Percentiles rank a stretch among this genome's conserved stretches.
Evolutionary conservation across 257 asterid species (phyloP).

Genomic region (Buddleja alternifolia): DNA sequence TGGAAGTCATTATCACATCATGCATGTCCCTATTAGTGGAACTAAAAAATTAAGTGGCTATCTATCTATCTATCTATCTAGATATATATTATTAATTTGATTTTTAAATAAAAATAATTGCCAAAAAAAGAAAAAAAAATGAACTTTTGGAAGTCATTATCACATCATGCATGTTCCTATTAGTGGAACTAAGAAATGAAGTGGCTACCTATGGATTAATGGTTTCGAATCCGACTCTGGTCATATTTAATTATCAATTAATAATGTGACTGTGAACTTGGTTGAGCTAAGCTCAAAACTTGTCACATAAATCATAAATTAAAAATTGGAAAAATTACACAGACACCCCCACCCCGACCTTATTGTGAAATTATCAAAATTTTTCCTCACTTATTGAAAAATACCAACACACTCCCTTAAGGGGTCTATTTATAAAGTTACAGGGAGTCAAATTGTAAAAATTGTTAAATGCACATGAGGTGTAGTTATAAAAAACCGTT

Average conservation of each 20-base stretch:
- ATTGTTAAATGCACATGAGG: too few species aligned
- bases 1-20: slow-evolving; percentile 12
- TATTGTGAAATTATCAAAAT: too few species aligned
- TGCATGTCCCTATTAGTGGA: neutral
- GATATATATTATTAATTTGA: neutral
- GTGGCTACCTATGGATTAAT: neutral
- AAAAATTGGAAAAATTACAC: too few species aligned
- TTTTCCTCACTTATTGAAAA: too few species aligned
- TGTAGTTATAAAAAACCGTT: too few species aligned
- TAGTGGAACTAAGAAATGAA: neutral
- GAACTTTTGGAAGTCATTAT: neutral
- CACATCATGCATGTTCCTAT: neutral
- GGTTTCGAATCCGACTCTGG: slow-evolving; percentile 14
- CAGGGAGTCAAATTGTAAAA: too few species aligned
- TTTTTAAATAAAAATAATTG: neutral
- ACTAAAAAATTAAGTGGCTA: neutral
- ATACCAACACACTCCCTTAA: too few species aligned
- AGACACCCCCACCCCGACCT: too few species aligned
- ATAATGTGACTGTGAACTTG: neutral
- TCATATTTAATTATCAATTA: slow-evolving; percentile 12
- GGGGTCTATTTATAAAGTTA: too few species aligned
- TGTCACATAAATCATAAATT: neutral
- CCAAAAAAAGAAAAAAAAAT: neutral
- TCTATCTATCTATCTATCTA: too few species aligned
- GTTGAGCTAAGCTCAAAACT: slow-evolving; percentile 23